Evolutionary conservation across 2,329 filamentous ascomycete species (phyloP).

Genomic region (Aspergillus sp.): DNA sequence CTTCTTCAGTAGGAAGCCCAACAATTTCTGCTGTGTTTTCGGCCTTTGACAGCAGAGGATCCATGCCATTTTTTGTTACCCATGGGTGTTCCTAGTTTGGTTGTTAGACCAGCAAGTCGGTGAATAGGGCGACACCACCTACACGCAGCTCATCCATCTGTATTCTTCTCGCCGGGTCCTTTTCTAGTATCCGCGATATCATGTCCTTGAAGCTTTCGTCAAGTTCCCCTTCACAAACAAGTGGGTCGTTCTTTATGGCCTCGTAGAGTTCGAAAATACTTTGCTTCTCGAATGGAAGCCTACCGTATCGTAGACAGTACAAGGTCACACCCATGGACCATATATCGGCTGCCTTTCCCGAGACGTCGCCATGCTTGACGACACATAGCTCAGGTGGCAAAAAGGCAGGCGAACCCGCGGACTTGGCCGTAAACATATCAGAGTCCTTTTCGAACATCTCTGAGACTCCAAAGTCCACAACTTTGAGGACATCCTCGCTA

Average conservation of each 20-base stretch:
- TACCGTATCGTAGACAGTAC: conserved; percentile 88
- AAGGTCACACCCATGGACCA: conserved; percentile 98
- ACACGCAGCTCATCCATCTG: conserved; percentile 82
- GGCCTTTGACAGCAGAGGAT: conserved; percentile 76
- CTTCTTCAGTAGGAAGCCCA: conserved; percentile 83
- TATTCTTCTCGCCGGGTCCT: conserved; percentile 82
- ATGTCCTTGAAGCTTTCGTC: conserved; percentile 74
- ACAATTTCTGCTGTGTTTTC: conserved; percentile 85
- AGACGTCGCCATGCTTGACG: conserved; percentile 81
- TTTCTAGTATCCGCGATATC: conserved; percentile 75
- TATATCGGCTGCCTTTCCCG: conserved; percentile 87
- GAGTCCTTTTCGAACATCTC: conserved; percentile 94
- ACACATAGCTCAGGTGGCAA: conserved; percentile 91
- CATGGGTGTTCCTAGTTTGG: conserved; percentile 77
- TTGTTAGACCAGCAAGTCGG: conserved; percentile 6
- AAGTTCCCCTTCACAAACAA: conserved; percentile 65
- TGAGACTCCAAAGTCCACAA: conserved; percentile 98
- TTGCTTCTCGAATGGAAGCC: conserved; percentile 80
- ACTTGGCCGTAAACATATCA: conserved; percentile 90
- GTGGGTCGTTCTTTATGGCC: conserved; percentile 74
- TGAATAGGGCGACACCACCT: conserved; percentile 41
- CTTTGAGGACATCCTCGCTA: conserved; percentile 89
- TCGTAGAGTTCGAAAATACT: conserved; percentile 87
- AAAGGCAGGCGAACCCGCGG: conserved; percentile 92
- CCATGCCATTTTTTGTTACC: conserved; percentile 81